Evolutionary conservation across 2,329 filamentous ascomycete species (phyloP).

Genomic region (Daldinia sp.): DNA sequence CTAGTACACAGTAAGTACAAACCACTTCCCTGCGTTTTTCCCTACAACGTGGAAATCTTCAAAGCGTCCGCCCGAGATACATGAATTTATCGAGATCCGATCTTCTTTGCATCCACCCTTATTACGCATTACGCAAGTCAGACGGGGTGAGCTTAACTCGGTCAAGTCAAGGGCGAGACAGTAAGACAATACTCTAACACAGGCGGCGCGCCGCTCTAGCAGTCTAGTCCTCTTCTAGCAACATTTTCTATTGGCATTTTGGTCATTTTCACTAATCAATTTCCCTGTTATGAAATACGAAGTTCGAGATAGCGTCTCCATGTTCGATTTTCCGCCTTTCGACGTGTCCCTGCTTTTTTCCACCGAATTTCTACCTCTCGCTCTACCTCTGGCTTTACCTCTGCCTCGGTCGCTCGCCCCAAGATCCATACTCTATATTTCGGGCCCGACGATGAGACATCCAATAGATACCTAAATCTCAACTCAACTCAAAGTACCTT

Average conservation of each 20-base stretch:
- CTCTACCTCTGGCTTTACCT: too few relatives aligned
- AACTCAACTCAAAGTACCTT: background rate
- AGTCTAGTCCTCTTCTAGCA: slow-evolving; percentile 32
- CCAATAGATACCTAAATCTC: slow-evolving; percentile 27
- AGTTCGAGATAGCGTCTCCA: slow-evolving; percentile 38
- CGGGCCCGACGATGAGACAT: slow-evolving; percentile 33
- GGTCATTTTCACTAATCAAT: slow-evolving; percentile 20
- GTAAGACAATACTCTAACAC: slow-evolving; percentile 28
- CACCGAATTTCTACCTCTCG: slow-evolving; percentile 9
- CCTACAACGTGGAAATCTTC: slow-evolving; percentile 8
- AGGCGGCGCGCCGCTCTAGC: slow-evolving; percentile 33
- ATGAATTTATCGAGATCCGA: slow-evolving; percentile 7
- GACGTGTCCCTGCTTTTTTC: slow-evolving; percentile 21
- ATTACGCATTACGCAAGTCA: slow-evolving; percentile 14
- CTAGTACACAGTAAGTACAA: slow-evolving; percentile 7
- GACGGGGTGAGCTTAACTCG: slow-evolving; percentile 18
- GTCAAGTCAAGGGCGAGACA: slow-evolving; percentile 30
- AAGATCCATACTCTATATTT: slow-evolving; percentile 13
- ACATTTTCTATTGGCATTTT: slow-evolving; percentile 30
- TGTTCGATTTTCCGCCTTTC: slow-evolving; percentile 32
- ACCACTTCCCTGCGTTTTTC: background rate
- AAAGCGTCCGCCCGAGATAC: slow-evolving; percentile 4
- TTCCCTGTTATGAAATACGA: slow-evolving; percentile 37
- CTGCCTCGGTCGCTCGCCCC: slow-evolving; percentile 9
- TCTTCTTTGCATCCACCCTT: slow-evolving; percentile 12